Base-by-base conservation (phyloP, 2,329 filamentous ascomycete genomes). In the Colletotrichum tropicale region DNA sequence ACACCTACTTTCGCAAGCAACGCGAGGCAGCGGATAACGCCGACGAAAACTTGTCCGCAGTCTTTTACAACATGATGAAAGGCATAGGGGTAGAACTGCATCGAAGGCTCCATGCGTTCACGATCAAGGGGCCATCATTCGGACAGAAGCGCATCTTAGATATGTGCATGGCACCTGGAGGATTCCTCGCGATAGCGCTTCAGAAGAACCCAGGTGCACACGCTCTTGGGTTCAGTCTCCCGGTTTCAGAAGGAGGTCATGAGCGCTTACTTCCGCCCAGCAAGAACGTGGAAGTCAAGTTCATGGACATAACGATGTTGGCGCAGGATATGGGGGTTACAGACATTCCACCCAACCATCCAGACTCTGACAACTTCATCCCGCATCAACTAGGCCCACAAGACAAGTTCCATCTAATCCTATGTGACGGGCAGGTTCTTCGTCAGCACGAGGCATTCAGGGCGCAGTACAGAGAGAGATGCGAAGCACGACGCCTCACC, bases 91-190 rank as follows among this genome's bases (percentile, higher is more conserved):
- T 79, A 3, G 85, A 89, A 58, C 79, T 91, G 34, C 77, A 90
- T 9, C 10, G 38, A 1, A 71, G 68, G 0, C 86, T 83, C 2
- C 69, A 76, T 2, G 84, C 81, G 8, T 81, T 88, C 18, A 30
- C 6, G 56, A 60, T 60, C 56, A 60, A 60, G 15, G 30, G 26
- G 26, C 26, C 56, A n/a, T 3, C 13, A 8, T 6, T 13, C 13
- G 38, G 76, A 72, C 77, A 78, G 1, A 78, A 60, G 12, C 56
- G 56, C 26, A 83, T 91, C 24, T 85, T 92, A 2, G 90, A 92
- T 77, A 83, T 91, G 76, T 91, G 90, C 80, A 87, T 89, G 83
- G 90, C 90, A 0, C 90, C 90, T 0, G 90, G 90, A 6, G 90
- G 87, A 2, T 92, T 90, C 77, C 80, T 88, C 4, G 75, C 78